These are phyloP conservation scores for Amphirosellinia nigrospora DNA, from an alignment of 495 filamentous ascomycete species.

Conservation along the genomic window DNA sequence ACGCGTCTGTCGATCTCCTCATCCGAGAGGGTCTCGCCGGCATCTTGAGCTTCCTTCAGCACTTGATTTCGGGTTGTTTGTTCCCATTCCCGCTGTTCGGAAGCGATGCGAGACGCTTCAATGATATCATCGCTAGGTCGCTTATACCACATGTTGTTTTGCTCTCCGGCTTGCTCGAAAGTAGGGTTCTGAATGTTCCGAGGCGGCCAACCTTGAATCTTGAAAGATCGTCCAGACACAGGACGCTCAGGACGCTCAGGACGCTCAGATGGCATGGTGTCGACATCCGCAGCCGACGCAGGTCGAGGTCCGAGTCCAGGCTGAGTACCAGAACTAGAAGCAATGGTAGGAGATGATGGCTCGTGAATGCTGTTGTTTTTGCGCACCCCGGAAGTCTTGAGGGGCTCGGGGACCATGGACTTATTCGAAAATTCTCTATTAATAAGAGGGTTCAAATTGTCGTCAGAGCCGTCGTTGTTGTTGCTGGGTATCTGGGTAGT, in stretches of 20 bases:
- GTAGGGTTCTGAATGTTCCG: not conserved
- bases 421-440: not conserved
- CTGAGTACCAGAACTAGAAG: not conserved
- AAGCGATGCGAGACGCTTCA: not conserved
- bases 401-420: conserved; percentile 6
- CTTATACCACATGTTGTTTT: not conserved
- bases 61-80: not conserved
- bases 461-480: not conserved
- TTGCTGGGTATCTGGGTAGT: not conserved
- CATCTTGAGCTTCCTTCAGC: not conserved
- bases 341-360: not conserved
- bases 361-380: not conserved
- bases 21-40: not conserved
- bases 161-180: not conserved
- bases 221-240: conserved; percentile 11
- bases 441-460: not conserved
- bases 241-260: not conserved
- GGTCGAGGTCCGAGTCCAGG: not conserved
- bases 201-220: not conserved
- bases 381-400: not conserved
- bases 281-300: not conserved
- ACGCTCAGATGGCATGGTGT: not conserved
- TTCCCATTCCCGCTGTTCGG: conserved; percentile 7
- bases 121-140: conserved; percentile 5
- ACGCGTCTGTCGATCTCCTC: not conserved